Conservation (phyloP, 345 rosid genomes). For the Camelina hispida region DNA sequence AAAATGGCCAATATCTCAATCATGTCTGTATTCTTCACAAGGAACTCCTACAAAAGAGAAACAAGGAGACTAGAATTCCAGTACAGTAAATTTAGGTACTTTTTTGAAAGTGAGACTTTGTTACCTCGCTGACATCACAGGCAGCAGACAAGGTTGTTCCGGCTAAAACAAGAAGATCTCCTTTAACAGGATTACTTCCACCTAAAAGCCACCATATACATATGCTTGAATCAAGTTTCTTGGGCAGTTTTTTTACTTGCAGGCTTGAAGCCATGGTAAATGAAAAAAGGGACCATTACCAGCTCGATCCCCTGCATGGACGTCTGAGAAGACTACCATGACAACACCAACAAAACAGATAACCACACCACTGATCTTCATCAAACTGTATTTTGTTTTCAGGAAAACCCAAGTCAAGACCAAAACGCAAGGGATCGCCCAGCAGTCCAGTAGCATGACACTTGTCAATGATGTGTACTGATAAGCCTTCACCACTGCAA, state of each 20-base stretch:
- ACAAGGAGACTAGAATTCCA: neutral
- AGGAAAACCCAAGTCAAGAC: constrained; percentile 83
- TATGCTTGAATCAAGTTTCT: no score
- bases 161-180: constrained; percentile 69
- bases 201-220: constrained; percentile 42
- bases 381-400: constrained; percentile 77
- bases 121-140: constrained; percentile 23
- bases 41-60: constrained; percentile 59
- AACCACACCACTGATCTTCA: constrained; percentile 75
- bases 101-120: neutral
- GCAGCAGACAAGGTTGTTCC: constrained; percentile 78
- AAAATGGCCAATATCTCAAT: constrained; percentile 80
- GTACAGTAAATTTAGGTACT: neutral
- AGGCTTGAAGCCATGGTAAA: no score
- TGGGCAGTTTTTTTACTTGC: no score
- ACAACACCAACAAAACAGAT: constrained; percentile 84
- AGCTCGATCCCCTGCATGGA: constrained; percentile 70
- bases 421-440: constrained; percentile 92
- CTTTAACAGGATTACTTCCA: constrained; percentile 69
- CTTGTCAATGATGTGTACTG: constrained; percentile 90
- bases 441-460: constrained; percentile 92
- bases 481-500: constrained; percentile 89
- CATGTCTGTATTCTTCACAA: constrained; percentile 82
- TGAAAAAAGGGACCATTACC: constrained; percentile 47
- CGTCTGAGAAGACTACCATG: constrained; percentile 88